These are phyloP conservation scores for Schizochytrium sp. DNA, from an alignment of 108 stramenopile genomes.

Conservation along the genomic window DNA sequence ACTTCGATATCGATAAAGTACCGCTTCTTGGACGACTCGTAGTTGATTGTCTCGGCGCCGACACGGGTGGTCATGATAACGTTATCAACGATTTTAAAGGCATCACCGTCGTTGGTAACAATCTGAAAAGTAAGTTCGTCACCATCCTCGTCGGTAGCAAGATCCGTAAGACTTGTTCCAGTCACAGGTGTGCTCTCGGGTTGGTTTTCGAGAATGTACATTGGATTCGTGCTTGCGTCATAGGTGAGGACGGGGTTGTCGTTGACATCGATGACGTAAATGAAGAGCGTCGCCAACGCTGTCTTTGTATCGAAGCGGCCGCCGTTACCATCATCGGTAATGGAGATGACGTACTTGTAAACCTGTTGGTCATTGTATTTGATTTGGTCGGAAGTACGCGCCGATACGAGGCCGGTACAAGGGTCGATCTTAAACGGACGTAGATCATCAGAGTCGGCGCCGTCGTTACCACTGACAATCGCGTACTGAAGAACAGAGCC, in stretches of 20 bases:
- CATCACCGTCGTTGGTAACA: background rate
- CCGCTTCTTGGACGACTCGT: conserved; percentile 7
- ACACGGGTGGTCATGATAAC: background rate
- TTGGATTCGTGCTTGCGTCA: background rate
- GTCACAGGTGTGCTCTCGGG: background rate
- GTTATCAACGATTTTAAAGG: background rate
- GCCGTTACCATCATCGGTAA: background rate
- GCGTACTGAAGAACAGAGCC: background rate
- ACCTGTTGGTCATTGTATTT: background rate
- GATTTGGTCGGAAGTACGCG: background rate
- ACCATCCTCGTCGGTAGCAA: background rate
- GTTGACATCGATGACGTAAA: background rate
- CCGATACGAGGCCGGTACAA: background rate
- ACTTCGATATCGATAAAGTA: background rate
- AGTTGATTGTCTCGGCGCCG: conserved; percentile 2
- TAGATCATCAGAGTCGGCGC: background rate
- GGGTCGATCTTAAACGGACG: conserved; percentile 7
- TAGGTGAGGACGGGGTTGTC: background rate
- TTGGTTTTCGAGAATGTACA: background rate
- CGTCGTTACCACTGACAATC: background rate
- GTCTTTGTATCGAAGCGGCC: background rate
- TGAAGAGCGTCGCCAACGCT: background rate
- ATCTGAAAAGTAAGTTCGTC: background rate
- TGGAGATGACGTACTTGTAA: background rate
- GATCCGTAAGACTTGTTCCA: background rate